Conservation (phyloP, 352 stramenopile genomes). For the Phytophthora chlamydospora region DNA sequence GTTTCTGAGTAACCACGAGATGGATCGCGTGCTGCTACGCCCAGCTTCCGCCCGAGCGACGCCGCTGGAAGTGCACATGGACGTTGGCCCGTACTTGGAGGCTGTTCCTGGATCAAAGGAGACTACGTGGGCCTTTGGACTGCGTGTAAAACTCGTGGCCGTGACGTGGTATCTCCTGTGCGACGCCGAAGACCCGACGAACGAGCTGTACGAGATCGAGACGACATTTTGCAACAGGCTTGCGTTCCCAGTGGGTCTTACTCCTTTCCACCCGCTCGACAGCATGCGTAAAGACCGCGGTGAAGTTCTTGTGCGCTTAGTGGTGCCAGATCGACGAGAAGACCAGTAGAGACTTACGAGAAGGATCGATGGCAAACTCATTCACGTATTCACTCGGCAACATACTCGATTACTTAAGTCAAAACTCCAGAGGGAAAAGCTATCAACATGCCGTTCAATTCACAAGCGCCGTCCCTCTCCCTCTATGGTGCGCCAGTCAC, state of each 20-base stretch:
- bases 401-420: conserved; percentile 35
- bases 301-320: conserved; percentile 44
- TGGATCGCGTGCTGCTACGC: conserved; percentile 67
- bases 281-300: conserved; percentile 60
- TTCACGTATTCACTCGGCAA: conserved; percentile 21
- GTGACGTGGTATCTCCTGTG: conserved; percentile 79
- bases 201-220: conserved; percentile 57
- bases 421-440: conserved; percentile 31
- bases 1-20: conserved; percentile 59
- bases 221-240: conserved; percentile 69
- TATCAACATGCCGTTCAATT: conserved; percentile 39
- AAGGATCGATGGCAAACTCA: conserved; percentile 9
- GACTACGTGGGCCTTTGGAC: conserved; percentile 58
- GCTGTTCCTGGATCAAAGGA: conserved; percentile 15
- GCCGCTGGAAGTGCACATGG: conserved; percentile 59
- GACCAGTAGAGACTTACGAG: background rate
- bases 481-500: conserved; percentile 18
- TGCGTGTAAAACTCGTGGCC: conserved; percentile 57
- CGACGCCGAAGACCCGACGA: conserved; percentile 67
- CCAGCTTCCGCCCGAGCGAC: conserved; percentile 64
- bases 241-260: conserved; percentile 62
- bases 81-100: conserved; percentile 64
- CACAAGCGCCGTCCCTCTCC: conserved; percentile 19
- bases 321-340: conserved; percentile 14
- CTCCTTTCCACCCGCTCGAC: conserved; percentile 53